Evolutionary conservation across 1,139 yeast genomes (phyloP), one percentile per base, ranked within the genome.

Genomic region (Scheffersomyces quercinus): DNA sequence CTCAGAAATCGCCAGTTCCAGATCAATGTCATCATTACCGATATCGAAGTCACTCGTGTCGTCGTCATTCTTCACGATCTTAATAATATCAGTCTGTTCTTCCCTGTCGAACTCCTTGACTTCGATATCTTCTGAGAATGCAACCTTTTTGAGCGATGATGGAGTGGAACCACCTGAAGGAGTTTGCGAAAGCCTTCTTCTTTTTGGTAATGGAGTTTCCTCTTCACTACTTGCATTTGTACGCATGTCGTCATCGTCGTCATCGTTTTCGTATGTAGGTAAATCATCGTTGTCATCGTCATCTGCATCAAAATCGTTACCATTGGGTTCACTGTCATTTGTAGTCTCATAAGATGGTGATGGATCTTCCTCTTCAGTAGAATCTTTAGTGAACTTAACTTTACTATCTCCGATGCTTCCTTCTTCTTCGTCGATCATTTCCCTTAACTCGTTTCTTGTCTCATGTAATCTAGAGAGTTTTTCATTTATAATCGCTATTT

Each of bases 61-160:
- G 24, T 40, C 51, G 24, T 49, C 46, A 37, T 52, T 56, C 24
- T 44, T 47, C 11, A 48, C 47, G 11, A 58, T 50, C 32, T 61
- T 54, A 16, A 57, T 56, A 12, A 52, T 51, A 29, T 59, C 64
- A 1, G 62, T 55, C 30, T 60, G 59, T 36, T 69, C 74, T 42
- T 72, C 77, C 12, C 68, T 53, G 35, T 68, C 73, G 43, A 59
- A 73, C 48, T 74, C 79, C 48, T 73, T 72, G 16, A 74, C 66
- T 49, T 73, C 73, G n/a, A 74, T 61, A 42, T 72, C 71, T 41
- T 73, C 77, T 0, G 77, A 67, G 48, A 74, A 74, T 12, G 79
- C 78, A 8, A 74, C 79, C 16, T 70, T 52, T 45, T 73, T 74
- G 37, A 56, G 55, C 7, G 58, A 48, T 2, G 67, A 53, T 2